These are phyloP conservation scores for Prunella vulgaris DNA, from an alignment of 257 asterid genomes.

Conservation along the genomic window DNA sequence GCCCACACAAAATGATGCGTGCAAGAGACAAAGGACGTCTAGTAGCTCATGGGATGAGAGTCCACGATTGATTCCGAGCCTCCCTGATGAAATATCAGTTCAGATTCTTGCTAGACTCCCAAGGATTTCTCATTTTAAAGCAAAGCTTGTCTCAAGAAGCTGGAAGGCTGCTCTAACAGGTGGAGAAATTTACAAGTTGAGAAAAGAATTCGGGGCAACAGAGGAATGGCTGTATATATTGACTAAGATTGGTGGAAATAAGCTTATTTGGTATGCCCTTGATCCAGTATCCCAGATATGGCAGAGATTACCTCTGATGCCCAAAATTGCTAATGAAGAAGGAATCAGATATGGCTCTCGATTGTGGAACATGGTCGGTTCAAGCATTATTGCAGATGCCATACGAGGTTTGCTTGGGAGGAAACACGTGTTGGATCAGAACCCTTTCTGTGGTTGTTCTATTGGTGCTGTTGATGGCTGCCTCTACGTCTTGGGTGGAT, in stretches of 20 bases:
- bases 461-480: slow-evolving; percentile 78
- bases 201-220: slow-evolving; percentile 68
- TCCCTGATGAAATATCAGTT: slow-evolving; percentile 83
- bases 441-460: slow-evolving; percentile 79
- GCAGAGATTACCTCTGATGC: slow-evolving; percentile 83
- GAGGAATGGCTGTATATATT: slow-evolving; percentile 87
- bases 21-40: slow-evolving; percentile 70
- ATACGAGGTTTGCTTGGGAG: slow-evolving; percentile 68
- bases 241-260: slow-evolving; percentile 55
- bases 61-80: slow-evolving; percentile 65
- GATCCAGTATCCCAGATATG: slow-evolving; percentile 66
- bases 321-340: slow-evolving; percentile 38
- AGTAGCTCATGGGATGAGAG: slow-evolving; percentile 63
- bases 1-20: slow-evolving; percentile 49
- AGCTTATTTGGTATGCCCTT: slow-evolving; percentile 65
- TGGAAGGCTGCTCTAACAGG: slow-evolving; percentile 71
- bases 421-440: slow-evolving; percentile 50
- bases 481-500: slow-evolving; percentile 84
- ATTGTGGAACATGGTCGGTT: slow-evolving; percentile 56
- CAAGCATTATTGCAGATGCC: slow-evolving; percentile 57
- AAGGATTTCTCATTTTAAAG: slow-evolving; percentile 51
- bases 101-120: slow-evolving; percentile 87
- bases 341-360: slow-evolving; percentile 43
- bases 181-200: slow-evolving; percentile 55
- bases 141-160: slow-evolving; percentile 64